Evolutionary conservation across 2,329 filamentous ascomycete species (phyloP), one percentile per base, ranked within the genome.

Genomic region (Fusarium pseudoanthophilum): DNA sequence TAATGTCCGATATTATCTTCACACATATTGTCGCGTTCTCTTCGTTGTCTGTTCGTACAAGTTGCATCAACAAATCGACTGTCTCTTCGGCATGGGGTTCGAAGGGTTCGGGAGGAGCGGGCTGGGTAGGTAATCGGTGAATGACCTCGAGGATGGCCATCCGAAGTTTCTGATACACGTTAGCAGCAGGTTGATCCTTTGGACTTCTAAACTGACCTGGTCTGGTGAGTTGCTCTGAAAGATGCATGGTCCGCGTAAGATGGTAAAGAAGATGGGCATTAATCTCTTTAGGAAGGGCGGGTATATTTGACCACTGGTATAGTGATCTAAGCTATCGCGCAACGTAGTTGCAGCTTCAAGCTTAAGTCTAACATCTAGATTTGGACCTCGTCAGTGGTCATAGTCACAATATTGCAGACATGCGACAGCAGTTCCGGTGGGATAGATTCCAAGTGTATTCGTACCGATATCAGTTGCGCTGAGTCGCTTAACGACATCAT

Each of bases 1-100:
- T 94, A 73, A 98, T 92, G 80, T 99, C 96, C 86, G 97, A 98
- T 58, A 97, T 94, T 20, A 95, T 97, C 86, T 99, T 99, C 84
- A 99, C 94, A 81, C 95, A 98, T 71, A 99, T 85, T n/a, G 97
- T 94, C 5, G 95, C 96, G 87, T 99, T 99, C 72, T 99, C 96
- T 83, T 99, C 96, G 78, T 99, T 99, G 83, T 99, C 96, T 46
- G 91, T 92, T 75, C 92, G 91, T 67, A 98, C 95, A 66, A 99
- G 85, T 61, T 90, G 89, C 91, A 98, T 95, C 72, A 98, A 88
- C 74, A 97, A 88, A 79, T 98, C 95, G 67, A 98, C 94, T 69
- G 97, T 92, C 80, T 97, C 94, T 73, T 91, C 89, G 43, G 95
- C 95, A 82, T 95, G 97, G 2, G 92, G 93, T 81, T 98, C 95